Evolutionary conservation across 1,139 yeast species (phyloP).

Genomic region (Pichia inconspicua): DNA sequence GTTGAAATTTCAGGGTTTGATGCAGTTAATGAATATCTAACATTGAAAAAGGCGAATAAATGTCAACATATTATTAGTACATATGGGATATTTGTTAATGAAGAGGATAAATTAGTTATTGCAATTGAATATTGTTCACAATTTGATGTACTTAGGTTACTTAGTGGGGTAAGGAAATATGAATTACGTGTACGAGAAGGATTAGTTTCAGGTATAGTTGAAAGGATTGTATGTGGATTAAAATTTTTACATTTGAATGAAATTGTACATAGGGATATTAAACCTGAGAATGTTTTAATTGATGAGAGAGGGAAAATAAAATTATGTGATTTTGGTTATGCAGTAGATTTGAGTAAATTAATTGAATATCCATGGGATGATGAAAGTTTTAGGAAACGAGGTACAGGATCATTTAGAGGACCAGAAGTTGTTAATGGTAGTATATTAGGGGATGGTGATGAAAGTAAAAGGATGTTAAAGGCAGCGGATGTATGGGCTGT

Average conservation of each 20-base stretch:
- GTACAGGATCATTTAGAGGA: constrained; percentile 49
- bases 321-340: constrained; percentile 48
- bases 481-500: constrained; percentile 45
- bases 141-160: constrained; percentile 42
- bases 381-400: constrained; percentile 32
- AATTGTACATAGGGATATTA: constrained; percentile 46
- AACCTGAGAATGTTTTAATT: constrained; percentile 48
- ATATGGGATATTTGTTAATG: not conserved
- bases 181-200: constrained; percentile 13
- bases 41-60: constrained; percentile 10
- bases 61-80: not conserved
- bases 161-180: constrained; percentile 33
- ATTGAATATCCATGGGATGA: constrained; percentile 19
- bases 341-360: constrained; percentile 30
- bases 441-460: constrained; percentile 14
- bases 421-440: constrained; percentile 37
- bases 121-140: constrained; percentile 37
- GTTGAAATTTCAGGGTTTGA: not conserved
- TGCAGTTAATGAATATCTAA: constrained; percentile 23
- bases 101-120: constrained; percentile 5
- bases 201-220: constrained; percentile 39
- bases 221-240: constrained; percentile 41
- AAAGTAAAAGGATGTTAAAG: constrained; percentile 21
- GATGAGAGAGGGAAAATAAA: constrained; percentile 39
- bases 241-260: constrained; percentile 36